Conservation (phyloP, 1,284 basidiomycete species). For the Cutaneotrichosporon sp. region DNA sequence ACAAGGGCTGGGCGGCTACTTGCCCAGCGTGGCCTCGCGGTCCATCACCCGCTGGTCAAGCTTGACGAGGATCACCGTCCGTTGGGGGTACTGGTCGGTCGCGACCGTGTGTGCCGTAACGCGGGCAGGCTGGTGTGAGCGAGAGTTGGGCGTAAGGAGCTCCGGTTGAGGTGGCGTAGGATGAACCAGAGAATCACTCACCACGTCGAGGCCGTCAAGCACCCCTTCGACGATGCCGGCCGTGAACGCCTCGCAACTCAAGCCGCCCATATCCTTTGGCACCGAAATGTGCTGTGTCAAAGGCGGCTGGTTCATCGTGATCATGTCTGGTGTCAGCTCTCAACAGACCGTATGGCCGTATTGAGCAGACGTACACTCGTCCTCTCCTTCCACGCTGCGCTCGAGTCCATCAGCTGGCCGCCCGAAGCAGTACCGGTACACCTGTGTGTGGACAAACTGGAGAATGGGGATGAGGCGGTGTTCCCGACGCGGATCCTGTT, state of each 20-base stretch:
- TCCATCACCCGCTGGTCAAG: slow-evolving; percentile 85
- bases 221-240: slow-evolving; percentile 97
- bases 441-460: slow-evolving; percentile 86
- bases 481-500: slow-evolving; percentile 82
- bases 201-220: slow-evolving; percentile 90
- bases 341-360: background rate
- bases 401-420: slow-evolving; percentile 91
- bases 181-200: slow-evolving; percentile 54
- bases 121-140: slow-evolving; percentile 71
- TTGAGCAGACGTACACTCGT: slow-evolving; percentile 71
- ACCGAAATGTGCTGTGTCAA: slow-evolving; percentile 89
- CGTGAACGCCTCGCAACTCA: slow-evolving; percentile 94
- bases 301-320: slow-evolving; percentile 92
- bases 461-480: slow-evolving; percentile 82
- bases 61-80: slow-evolving; percentile 92
- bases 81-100: slow-evolving; percentile 72
- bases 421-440: slow-evolving; percentile 92
- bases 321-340: slow-evolving; percentile 72
- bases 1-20: slow-evolving; percentile 24
- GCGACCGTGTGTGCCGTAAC: slow-evolving; percentile 96
- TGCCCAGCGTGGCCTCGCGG: slow-evolving; percentile 71
- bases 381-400: slow-evolving; percentile 89
- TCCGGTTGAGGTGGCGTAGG: no score
- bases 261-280: slow-evolving; percentile 86
- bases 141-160: background rate